Percentiles rank a stretch among this genome's conserved stretches.
These are phyloP conservation scores for Coelastrella sp. DNA, from an alignment of 139 green algal species.

Conservation along the genomic window DNA sequence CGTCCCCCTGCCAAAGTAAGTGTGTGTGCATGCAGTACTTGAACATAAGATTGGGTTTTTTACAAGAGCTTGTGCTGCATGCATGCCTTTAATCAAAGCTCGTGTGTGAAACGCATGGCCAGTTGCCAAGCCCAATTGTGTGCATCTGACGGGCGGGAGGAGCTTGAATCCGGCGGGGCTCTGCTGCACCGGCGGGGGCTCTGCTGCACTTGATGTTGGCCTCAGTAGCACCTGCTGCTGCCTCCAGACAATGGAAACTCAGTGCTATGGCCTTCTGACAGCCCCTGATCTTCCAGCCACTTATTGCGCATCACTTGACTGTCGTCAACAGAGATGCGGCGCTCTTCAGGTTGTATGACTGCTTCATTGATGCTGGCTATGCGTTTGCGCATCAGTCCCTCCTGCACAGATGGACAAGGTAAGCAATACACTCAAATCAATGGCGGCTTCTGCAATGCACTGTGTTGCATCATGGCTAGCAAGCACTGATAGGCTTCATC, in stretches of 20 bases:
- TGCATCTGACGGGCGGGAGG: no score
- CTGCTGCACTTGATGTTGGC: background rate
- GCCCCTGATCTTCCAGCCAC: constrained; percentile 51
- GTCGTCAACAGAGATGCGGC: constrained; percentile 48
- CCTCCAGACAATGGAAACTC: constrained; percentile 50
- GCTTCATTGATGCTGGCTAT: constrained; percentile 62
- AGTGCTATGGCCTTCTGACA: background rate
- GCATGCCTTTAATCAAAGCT: no score
- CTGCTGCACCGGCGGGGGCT: background rate
- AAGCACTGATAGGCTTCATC: no score
- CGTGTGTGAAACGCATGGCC: no score
- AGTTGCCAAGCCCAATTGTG: no score
- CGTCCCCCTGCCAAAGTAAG: no score
- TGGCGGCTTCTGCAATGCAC: background rate
- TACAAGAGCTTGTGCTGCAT: no score
- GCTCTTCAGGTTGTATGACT: constrained; percentile 37
- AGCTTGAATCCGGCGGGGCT: no score
- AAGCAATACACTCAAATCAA: no score
- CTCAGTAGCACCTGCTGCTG: constrained; percentile 43
- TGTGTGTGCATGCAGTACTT: no score
- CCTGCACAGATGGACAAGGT: background rate
- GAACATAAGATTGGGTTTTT: no score
- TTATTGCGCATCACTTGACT: constrained; percentile 13
- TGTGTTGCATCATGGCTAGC: no score
- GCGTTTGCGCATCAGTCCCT: constrained; percentile 59